Percentiles rank a stretch among this genome's conserved stretches.
phyloP scores from a whole-genome alignment of 768 basidiomycete species.

The Inosperma sp. region DNA sequence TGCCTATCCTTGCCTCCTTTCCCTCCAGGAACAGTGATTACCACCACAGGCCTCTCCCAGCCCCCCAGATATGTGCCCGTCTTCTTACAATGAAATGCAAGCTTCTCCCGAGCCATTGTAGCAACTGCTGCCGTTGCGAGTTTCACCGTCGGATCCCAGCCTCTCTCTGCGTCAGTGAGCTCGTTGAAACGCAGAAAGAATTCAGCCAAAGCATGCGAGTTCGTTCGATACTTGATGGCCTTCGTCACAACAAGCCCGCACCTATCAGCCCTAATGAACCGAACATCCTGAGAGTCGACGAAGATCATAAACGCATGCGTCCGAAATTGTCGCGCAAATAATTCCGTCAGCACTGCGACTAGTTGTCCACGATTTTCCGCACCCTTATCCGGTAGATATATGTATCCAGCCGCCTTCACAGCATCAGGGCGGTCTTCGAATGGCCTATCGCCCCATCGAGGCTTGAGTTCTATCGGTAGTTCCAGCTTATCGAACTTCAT shows the following conservation, averaged over 20 bases:
- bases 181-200: neutral
- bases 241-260: neutral
- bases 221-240: neutral
- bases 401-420: too few species aligned
- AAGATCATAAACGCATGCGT: neutral
- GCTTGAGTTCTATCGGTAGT: too few species aligned
- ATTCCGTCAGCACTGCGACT: too few species aligned
- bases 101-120: neutral
- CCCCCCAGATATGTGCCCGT: too few species aligned
- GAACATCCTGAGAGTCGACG: neutral
- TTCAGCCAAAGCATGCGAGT: neutral
- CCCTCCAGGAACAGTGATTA: neutral
- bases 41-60: neutral
- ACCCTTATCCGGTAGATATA: too few species aligned
- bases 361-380: too few species aligned
- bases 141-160: neutral
- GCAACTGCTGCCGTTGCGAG: neutral
- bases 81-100: neutral
- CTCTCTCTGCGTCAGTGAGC: neutral
- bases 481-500: too few species aligned
- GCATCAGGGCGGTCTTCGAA: too few species aligned
- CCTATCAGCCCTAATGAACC: neutral
- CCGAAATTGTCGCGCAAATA: too few species aligned
- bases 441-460: too few species aligned
- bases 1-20: neutral